Base-by-base conservation (phyloP, 2,329 filamentous ascomycete species). In the Aureobasidium pullulans region DNA sequence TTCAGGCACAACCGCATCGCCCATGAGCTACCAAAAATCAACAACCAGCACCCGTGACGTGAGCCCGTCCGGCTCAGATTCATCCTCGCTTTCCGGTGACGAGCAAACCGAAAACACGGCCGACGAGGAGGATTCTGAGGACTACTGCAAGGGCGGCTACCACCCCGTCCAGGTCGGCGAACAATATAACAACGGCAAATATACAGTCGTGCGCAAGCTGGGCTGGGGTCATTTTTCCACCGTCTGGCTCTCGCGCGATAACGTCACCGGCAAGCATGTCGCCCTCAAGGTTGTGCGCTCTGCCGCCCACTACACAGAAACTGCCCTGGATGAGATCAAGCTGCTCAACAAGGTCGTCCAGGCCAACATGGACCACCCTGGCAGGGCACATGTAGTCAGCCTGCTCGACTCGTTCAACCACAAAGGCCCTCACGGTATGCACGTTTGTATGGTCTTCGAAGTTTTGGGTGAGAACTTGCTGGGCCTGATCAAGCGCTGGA, bases 191-290 rank as follows among this genome's bases (percentile, higher is more conserved):
- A 90, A 97, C 73, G 92, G 90, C 67, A 93, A 90, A 77, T 99
- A 99, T 77, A 94, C 92, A 15, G 86, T 97, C 61, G 89, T 97
- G 73, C 88, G 92, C 76, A 97, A 97, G 79, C 82, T 97, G 57
- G 93, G 93, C 66, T 97, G 93, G 93, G 94, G 94, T 64, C 93
- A 97, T 72, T 99, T 97, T 77, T 96, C 93, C n/a, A 99, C 93
- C 36, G 93, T 97, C 66, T 97, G 84, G 84, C 75, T 87, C 64
- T 86, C 84, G 77, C 78, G 88, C 73, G 93, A 97, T 77, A 96
- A 95, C 69, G 84, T 81, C 61, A 92, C 86, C 61, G 86, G 87
- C 71, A 96, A 95, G 77, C 94, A 99, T 74, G 94, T 99, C 69
- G 94, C 94, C 59, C 83, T 99, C 68, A 99, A 99, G 77, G 93